Evolutionary conservation across 2,329 filamentous ascomycete species (phyloP).

Genomic region (Stachybotrys elegans): DNA sequence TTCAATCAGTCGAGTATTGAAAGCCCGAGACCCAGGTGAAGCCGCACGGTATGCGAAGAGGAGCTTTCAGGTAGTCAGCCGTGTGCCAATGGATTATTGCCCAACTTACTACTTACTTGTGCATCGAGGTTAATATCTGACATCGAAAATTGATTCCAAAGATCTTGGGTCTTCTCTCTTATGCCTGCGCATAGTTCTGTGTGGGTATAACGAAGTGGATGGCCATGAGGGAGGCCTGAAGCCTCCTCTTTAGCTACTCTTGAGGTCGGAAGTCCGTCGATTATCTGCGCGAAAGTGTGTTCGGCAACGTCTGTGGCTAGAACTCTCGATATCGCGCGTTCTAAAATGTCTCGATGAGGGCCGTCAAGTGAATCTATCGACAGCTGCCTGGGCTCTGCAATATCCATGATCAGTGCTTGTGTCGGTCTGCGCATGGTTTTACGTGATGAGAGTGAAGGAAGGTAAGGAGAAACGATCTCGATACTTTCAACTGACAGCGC

Average conservation of each 20-base stretch:
- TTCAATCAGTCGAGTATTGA: conserved; percentile 24
- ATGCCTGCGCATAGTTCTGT: conserved; percentile 12
- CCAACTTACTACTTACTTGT: conserved; percentile 5
- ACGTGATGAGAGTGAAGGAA: too few relatives aligned
- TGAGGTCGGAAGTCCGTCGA: conserved; percentile 16
- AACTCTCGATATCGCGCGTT: conserved; percentile 9
- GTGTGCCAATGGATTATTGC: neutral
- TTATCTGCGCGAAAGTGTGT: conserved; percentile 14
- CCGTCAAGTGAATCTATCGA: neutral
- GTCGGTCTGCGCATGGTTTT: too few relatives aligned
- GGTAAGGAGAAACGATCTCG: too few relatives aligned
- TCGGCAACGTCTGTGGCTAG: conserved; percentile 10
- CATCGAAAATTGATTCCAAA: conserved; percentile 9
- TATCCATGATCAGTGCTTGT: too few relatives aligned
- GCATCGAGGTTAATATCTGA: conserved; percentile 7
- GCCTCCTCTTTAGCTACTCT: conserved; percentile 2
- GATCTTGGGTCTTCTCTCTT: conserved; percentile 10
- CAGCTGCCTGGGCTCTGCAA: neutral
- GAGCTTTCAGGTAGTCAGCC: conserved; percentile 11
- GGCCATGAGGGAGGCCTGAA: neutral
- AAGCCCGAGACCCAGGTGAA: conserved; percentile 15
- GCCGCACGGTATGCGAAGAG: conserved; percentile 17
- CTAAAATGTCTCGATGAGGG: neutral
- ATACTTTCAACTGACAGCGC: too few relatives aligned
- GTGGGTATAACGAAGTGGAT: conserved; percentile 15